Base-by-base conservation (phyloP, 2,329 filamentous ascomycete species). In the Clarireedia monteithiana region DNA sequence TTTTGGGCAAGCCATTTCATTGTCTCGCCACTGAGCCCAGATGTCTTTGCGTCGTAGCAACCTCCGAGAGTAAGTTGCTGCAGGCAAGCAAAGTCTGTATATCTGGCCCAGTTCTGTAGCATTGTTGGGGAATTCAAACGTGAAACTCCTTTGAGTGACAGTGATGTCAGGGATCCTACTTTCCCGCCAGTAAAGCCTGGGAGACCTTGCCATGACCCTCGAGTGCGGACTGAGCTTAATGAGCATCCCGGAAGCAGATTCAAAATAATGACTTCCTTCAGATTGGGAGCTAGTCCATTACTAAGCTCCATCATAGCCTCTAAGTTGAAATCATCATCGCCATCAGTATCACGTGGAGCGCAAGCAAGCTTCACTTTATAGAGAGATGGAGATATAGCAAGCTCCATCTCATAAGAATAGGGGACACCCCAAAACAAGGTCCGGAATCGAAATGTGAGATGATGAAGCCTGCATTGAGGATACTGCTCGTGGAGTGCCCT, bases 241-340 rank as follows among this genome's bases (percentile, higher is more conserved):
- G 47, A 55, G 48, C 40, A 7, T 12, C 42, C 48, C 14, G 48
- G 52, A 6, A n/a, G 14, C 47, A 58, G 52, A 27, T 58, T 52
- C 47, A 55, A 48, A 12, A 58, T 26, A 40, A 55, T 48, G 47
- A 58, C 52, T 36, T 58, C 42, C 48, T 58, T 58, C 52, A 58
- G 42, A 46, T 58, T 58, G 17, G 56, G 52, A 20, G 56, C 47
- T 48, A 58, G 42, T 20, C 56, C 44, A 27, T 52, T 26, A 44
- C 23, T 53, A 48, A 58, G 52, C 56, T 58, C 56, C 42, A 55
- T 48, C n/a, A 52, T 52, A 42, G 56, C 52, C 48, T 58, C 56
- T 45, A 51, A 48, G 42, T 58, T 55, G 36, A 58, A 58, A 55
- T 58, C 56, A 30, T 55, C 42, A 5, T 58, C 48, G 39, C 52